A percentile compares a stretch with the other conserved stretches of the same genome.
These are phyloP conservation scores for Zymoseptoria brevis DNA, from an alignment of 2,329 filamentous ascomycete species.

Conservation along the genomic window DNA sequence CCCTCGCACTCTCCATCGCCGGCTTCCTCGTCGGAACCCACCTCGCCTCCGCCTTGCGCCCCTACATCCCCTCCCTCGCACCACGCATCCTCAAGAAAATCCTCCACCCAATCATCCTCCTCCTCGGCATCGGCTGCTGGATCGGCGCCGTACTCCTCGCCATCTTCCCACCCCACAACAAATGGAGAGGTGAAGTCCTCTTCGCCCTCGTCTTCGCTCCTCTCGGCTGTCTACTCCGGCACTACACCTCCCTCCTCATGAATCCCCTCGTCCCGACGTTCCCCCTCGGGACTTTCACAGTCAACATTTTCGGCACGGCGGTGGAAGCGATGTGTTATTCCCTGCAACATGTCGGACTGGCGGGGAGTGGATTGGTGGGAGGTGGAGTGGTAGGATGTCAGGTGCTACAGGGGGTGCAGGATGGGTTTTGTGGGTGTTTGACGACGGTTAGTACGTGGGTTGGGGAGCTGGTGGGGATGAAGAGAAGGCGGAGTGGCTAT, in stretches of 20 bases:
- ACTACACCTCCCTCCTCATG: slow-evolving; percentile 62
- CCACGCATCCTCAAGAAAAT: slow-evolving; percentile 49
- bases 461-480: slow-evolving; percentile 35
- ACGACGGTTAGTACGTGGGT: slow-evolving; percentile 45
- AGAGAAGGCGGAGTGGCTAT: slow-evolving; percentile 51
- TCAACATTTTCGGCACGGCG: slow-evolving; percentile 69
- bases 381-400: slow-evolving; percentile 38
- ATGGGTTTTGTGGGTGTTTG: slow-evolving; percentile 42
- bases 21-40: slow-evolving; percentile 68
- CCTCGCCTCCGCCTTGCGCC: slow-evolving; percentile 56
- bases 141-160: slow-evolving; percentile 65
- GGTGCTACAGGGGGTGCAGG: slow-evolving; percentile 40
- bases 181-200: slow-evolving; percentile 69
- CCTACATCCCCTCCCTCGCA: slow-evolving; percentile 52
- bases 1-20: slow-evolving; percentile 60
- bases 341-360: slow-evolving; percentile 55
- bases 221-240: slow-evolving; percentile 66
- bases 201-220: slow-evolving; percentile 80
- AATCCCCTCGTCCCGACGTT: slow-evolving; percentile 62
- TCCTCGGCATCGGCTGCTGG: slow-evolving; percentile 69
- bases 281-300: slow-evolving; percentile 76
- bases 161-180: slow-evolving; percentile 59
- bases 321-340: slow-evolving; percentile 72
- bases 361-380: slow-evolving; percentile 31
- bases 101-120: slow-evolving; percentile 55